A percentile compares a stretch with the other conserved stretches of the same genome.
Conservation (phyloP, 257 asterid genomes). For the Misopates orontium region DNA sequence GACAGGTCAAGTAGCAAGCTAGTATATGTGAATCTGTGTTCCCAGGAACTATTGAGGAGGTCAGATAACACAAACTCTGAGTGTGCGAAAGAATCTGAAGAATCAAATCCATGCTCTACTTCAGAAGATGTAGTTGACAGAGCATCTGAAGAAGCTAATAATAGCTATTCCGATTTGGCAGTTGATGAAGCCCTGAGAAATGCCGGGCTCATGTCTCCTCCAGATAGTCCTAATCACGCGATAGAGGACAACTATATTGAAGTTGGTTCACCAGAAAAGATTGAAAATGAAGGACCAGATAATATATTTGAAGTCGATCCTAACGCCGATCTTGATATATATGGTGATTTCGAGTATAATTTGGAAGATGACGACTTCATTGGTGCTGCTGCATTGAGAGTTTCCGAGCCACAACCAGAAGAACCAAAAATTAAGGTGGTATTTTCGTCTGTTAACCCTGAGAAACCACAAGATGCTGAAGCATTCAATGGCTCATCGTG, state of each 20-base stretch:
- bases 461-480: constrained; percentile 40
- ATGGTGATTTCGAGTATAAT: constrained; percentile 91
- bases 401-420: constrained; percentile 49
- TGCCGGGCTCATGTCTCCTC: constrained; percentile 93
- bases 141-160: constrained; percentile 39
- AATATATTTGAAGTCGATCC: constrained; percentile 67
- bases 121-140: constrained; percentile 36
- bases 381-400: constrained; percentile 56
- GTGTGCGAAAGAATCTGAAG: constrained; percentile 50
- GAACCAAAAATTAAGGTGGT: constrained; percentile 67
- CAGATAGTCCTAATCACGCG: constrained; percentile 64
- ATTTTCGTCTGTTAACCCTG: constrained; percentile 59
- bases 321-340: constrained; percentile 82
- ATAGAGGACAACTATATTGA: constrained; percentile 39
- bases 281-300: constrained; percentile 61
- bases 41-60: constrained; percentile 77
- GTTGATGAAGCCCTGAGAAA: constrained; percentile 77
- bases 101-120: constrained; percentile 39
- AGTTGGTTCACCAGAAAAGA: constrained; percentile 36
- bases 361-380: constrained; percentile 86
- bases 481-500: constrained; percentile 32
- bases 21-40: constrained; percentile 83
- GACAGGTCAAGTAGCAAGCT: constrained; percentile 90
- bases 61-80: constrained; percentile 39
- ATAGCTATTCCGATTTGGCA: constrained; percentile 41